phyloP scores from a whole-genome alignment of 1,284 basidiomycete genomes.

The Cerrena zonata region DNA sequence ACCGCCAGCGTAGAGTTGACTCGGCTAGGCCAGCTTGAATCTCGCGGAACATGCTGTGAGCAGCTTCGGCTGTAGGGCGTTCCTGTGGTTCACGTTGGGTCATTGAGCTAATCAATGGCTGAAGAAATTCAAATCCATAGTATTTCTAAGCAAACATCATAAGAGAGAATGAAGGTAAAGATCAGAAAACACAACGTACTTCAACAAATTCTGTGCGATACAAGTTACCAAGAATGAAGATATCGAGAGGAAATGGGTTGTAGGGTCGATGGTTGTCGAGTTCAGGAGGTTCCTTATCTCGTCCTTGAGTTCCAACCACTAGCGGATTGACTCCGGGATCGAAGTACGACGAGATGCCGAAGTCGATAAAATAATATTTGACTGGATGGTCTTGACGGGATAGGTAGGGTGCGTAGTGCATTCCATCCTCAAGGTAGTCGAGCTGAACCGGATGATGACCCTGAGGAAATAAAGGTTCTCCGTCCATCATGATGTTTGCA shows the following conservation, averaged over 20 bases:
- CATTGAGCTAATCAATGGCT: conserved; percentile 12
- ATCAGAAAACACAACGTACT: conserved; percentile 5
- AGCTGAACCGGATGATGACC: conserved; percentile 22
- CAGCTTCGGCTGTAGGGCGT: conserved; percentile 7
- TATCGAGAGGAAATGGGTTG: conserved; percentile 14
- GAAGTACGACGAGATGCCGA: conserved; percentile 27
- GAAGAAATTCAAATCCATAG: conserved; percentile 11
- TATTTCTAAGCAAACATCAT: too few species aligned
- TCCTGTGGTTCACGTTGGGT: conserved; percentile 11
- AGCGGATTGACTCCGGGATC: not conserved
- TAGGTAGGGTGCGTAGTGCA: conserved; percentile 14
- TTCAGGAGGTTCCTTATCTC: conserved; percentile 11
- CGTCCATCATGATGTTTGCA: conserved; percentile 35
- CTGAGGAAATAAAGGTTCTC: conserved; percentile 19
- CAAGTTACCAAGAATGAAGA: conserved; percentile 12
- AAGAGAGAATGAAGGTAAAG: too few species aligned
- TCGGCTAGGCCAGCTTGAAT: not conserved
- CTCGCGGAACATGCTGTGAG: not conserved
- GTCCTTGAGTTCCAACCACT: conserved; percentile 14
- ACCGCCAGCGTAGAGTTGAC: not conserved
- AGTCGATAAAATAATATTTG: conserved; percentile 31
- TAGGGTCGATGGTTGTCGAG: conserved; percentile 6
- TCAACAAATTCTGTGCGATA: conserved; percentile 9
- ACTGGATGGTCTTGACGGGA: conserved; percentile 22
- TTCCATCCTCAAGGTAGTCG: conserved; percentile 10